Conservation (phyloP, 2,329 filamentous ascomycete genomes). For the Drechslera avenae region DNA sequence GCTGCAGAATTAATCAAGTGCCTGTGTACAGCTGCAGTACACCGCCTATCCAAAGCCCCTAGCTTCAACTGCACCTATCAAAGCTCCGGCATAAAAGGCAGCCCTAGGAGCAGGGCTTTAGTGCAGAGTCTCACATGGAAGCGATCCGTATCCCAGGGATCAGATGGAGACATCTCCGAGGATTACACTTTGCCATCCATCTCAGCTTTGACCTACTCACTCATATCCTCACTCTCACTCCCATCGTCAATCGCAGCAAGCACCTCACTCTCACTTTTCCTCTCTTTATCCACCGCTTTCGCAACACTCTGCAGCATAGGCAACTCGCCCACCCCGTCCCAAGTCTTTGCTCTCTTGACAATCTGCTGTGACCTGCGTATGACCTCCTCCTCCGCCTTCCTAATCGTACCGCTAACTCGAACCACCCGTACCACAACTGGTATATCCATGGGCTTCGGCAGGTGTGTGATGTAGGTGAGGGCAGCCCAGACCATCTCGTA, state of each 20-base stretch:
- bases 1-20: no score
- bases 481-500: slow-evolving; percentile 91
- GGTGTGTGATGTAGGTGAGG: slow-evolving; percentile 74
- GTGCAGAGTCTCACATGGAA: no score
- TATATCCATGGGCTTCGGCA: slow-evolving; percentile 65
- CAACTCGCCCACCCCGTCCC: slow-evolving; percentile 17
- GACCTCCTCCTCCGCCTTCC: slow-evolving; percentile 88
- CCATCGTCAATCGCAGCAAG: slow-evolving; percentile 22
- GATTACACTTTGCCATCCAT: no score
- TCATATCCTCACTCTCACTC: slow-evolving; percentile 29
- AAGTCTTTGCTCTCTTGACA: slow-evolving; percentile 68
- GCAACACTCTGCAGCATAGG: slow-evolving; percentile 29
- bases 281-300: slow-evolving; percentile 30
- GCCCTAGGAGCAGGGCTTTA: no score
- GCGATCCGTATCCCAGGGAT: no score
- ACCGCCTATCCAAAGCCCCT: no score
- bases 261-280: slow-evolving; percentile 22
- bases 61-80: no score
- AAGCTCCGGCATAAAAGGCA: no score
- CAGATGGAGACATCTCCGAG: no score
- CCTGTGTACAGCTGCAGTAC: no score
- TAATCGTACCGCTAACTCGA: slow-evolving; percentile 88
- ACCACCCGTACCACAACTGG: slow-evolving; percentile 83
- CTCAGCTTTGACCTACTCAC: slow-evolving; percentile 13
- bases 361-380: slow-evolving; percentile 75